Evolutionary conservation across 768 basidiomycete species (phyloP).

Genomic region (Royoungia palumana): DNA sequence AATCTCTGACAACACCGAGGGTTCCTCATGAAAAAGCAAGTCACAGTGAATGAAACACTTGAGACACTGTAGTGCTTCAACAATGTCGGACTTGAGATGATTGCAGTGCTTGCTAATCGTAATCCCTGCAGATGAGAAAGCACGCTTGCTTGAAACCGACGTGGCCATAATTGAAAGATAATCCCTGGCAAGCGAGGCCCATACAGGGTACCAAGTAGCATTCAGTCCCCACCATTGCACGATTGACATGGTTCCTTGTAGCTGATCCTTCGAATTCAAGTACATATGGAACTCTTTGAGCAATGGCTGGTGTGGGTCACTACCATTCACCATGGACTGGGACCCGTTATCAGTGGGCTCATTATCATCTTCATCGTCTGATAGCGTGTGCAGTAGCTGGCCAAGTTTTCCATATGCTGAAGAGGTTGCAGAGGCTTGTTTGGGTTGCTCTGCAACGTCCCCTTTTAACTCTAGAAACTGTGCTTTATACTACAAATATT

Average conservation of each 20-base stretch:
- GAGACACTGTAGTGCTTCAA: neutral
- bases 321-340: no score
- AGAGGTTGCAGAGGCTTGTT: no score
- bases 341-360: neutral
- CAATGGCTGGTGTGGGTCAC: neutral
- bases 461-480: neutral
- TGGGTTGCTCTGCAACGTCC: no score
- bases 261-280: neutral
- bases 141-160: neutral
- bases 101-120: neutral
- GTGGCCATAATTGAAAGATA: neutral
- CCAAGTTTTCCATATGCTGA: no score
- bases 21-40: no score
- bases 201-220: neutral
- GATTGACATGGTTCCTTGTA: neutral
- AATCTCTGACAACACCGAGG: no score
- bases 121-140: neutral
- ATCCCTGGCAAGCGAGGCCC: neutral
- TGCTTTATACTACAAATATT: neutral
- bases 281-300: neutral
- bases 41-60: neutral
- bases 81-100: neutral
- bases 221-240: neutral
- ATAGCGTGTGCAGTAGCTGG: no score
- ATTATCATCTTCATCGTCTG: no score